These are phyloP conservation scores for Mucor velutinosus DNA, from an alignment of 371 early-diverging fungal species.

Conservation along the genomic window DNA sequence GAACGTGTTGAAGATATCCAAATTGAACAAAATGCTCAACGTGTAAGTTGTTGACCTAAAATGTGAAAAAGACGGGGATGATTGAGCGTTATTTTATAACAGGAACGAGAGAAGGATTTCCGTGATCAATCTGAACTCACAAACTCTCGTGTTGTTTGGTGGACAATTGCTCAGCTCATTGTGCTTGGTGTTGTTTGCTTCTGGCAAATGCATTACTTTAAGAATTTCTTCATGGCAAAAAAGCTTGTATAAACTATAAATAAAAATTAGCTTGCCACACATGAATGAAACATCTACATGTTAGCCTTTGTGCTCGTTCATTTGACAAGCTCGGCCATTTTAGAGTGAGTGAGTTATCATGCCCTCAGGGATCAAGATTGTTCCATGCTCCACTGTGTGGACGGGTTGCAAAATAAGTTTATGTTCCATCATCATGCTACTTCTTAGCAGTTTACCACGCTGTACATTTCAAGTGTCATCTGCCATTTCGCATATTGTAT, in stretches of 20 bases:
- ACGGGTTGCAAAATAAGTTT: too few relatives aligned
- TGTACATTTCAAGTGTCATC: too few relatives aligned
- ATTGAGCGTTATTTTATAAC: background rate
- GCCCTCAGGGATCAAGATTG: too few relatives aligned
- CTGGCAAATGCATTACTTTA: slow-evolving; percentile 93
- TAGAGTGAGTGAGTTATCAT: too few relatives aligned
- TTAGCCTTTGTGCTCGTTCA: too few relatives aligned
- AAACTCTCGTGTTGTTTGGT: slow-evolving; percentile 85
- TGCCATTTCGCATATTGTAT: too few relatives aligned
- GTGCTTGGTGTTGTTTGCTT: slow-evolving; percentile 81
- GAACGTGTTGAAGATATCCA: slow-evolving; percentile 80
- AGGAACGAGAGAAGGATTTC: slow-evolving; percentile 91
- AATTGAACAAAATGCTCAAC: slow-evolving; percentile 88
- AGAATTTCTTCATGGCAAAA: slow-evolving; percentile 91
- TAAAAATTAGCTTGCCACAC: background rate
- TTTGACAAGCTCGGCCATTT: too few relatives aligned
- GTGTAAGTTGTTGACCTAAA: slow-evolving; percentile 57
- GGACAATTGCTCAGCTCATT: slow-evolving; percentile 85
- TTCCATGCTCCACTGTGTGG: too few relatives aligned
- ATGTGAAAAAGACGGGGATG: background rate
- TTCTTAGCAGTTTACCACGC: too few relatives aligned
- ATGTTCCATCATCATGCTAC: too few relatives aligned
- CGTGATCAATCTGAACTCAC: slow-evolving; percentile 81
- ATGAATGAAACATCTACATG: too few relatives aligned
- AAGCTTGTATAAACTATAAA: slow-evolving; percentile 78